These are phyloP conservation scores for Geotrichum phurueaensis DNA, from an alignment of 1,139 yeast genomes.

Conservation along the genomic window DNA sequence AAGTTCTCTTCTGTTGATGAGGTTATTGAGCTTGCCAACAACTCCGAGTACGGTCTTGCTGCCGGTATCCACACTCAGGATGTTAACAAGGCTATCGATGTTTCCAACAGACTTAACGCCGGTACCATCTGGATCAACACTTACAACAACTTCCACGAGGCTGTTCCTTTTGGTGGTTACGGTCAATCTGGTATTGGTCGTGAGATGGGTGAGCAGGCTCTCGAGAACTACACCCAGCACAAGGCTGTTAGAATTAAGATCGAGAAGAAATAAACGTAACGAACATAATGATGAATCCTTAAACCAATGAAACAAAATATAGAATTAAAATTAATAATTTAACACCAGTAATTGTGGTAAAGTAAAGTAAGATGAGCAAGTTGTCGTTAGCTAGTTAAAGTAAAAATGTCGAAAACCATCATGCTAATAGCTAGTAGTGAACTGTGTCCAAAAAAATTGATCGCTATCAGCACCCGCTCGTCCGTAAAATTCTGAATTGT, in stretches of 20 bases:
- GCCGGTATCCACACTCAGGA: constrained; percentile 73
- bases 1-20: constrained; percentile 67
- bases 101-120: constrained; percentile 60
- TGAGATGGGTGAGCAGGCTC: constrained; percentile 77
- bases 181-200: constrained; percentile 87
- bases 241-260: constrained; percentile 52
- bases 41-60: constrained; percentile 71
- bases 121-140: constrained; percentile 83
- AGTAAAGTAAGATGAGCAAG: too few species aligned
- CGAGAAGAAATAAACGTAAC: constrained; percentile 11
- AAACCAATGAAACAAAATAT: neutral
- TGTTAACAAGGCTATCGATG: constrained; percentile 52
- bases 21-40: constrained; percentile 60
- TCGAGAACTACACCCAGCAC: constrained; percentile 74
- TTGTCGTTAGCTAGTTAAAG: too few species aligned
- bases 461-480: too few species aligned
- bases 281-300: neutral
- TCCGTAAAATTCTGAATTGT: too few species aligned
- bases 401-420: too few species aligned
- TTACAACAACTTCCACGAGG: constrained; percentile 75
- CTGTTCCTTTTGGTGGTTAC: constrained; percentile 79
- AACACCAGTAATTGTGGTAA: too few species aligned
- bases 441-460: too few species aligned
- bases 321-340: too few species aligned
- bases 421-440: too few species aligned